Evolutionary conservation across 1,284 basidiomycete genomes (phyloP).

Genomic region (Heliocybe sulcata): DNA sequence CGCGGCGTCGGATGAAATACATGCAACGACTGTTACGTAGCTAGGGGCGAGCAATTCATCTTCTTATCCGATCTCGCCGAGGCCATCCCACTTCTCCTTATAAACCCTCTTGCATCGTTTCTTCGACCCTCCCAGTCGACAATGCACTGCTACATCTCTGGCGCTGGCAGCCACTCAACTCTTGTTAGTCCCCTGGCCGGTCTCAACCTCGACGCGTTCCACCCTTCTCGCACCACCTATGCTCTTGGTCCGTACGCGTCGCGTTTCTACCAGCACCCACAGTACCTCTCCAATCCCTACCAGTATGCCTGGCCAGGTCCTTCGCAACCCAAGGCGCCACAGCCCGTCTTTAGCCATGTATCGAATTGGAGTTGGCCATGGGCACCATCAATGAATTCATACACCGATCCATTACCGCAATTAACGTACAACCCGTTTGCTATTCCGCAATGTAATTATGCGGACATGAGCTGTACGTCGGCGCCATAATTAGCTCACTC

Average conservation of each 20-base stretch:
- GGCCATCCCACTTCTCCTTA: not conserved
- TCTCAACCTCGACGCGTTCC: constrained; percentile 1
- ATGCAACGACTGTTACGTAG: constrained; percentile 3
- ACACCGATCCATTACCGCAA: not conserved
- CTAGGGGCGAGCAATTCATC: constrained; percentile 3
- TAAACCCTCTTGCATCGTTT: not conserved
- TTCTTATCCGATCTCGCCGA: constrained; percentile 1
- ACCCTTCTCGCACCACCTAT: not conserved
- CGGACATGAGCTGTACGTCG: not conserved
- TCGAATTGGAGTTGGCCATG: not conserved
- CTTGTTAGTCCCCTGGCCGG: not conserved
- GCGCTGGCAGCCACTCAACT: not conserved
- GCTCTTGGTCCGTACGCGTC: not conserved
- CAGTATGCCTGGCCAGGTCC: not conserved
- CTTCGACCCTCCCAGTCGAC: not conserved
- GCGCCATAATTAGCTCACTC: not conserved
- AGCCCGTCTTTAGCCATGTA: not conserved
- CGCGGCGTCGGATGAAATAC: constrained; percentile 1
- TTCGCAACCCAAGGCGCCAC: not conserved
- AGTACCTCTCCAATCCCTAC: not conserved
- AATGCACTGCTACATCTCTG: not conserved
- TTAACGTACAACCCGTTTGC: not conserved
- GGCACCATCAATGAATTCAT: not conserved
- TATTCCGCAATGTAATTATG: not conserved
- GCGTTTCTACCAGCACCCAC: not conserved